phyloP scores from a whole-genome alignment of 345 rosid genomes.

The Populus davidiana region DNA sequence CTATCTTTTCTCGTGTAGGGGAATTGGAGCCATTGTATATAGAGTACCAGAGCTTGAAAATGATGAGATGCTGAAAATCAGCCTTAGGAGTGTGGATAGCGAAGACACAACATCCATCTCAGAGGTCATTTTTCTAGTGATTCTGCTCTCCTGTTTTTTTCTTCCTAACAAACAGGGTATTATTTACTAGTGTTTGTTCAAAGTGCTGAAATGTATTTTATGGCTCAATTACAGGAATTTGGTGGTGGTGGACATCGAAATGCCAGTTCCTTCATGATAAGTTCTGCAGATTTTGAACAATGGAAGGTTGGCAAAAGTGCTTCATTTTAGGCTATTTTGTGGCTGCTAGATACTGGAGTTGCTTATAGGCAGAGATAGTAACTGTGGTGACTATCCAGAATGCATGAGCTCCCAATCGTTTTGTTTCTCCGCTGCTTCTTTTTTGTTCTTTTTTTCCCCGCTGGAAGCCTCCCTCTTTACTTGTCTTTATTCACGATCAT shows the following conservation, averaged over 20 bases:
- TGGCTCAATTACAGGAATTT: slow-evolving; percentile 34
- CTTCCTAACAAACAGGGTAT: neutral
- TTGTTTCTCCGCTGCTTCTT: neutral
- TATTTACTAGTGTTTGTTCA: neutral
- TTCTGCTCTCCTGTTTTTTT: neutral
- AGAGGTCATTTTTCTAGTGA: slow-evolving; percentile 19
- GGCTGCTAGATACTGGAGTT: neutral
- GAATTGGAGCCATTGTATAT: slow-evolving; percentile 67
- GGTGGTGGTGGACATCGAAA: slow-evolving; percentile 75
- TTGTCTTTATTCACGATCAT: neutral
- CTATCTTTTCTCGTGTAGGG: slow-evolving; percentile 19
- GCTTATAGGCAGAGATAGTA: neutral
- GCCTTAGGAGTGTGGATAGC: slow-evolving; percentile 54
- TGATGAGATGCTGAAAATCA: slow-evolving; percentile 56
- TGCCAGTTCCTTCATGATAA: slow-evolving; percentile 69
- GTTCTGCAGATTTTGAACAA: slow-evolving; percentile 38
- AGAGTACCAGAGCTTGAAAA: slow-evolving; percentile 55
- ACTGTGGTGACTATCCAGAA: neutral
- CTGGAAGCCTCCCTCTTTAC: neutral
- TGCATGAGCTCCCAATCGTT: neutral
- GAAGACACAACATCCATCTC: slow-evolving; percentile 68
- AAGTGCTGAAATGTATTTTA: neutral
- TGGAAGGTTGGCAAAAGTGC: slow-evolving; percentile 44
- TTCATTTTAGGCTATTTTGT: neutral
- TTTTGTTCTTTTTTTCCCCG: neutral